phyloP scores from a whole-genome alignment of 495 filamentous ascomycete genomes.

The Aspergillus bertholletiae region DNA sequence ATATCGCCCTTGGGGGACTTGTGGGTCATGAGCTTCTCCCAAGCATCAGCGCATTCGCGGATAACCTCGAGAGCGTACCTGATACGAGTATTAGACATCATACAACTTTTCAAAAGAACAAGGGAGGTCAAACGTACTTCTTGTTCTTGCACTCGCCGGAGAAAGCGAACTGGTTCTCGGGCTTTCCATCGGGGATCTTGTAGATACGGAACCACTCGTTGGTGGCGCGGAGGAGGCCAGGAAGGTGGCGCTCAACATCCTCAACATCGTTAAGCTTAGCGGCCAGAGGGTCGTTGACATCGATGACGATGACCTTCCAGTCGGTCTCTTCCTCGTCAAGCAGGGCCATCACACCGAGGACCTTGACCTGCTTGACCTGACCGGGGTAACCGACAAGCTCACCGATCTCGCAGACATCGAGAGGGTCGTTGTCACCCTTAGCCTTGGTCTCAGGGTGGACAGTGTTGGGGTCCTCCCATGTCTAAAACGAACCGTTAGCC shows the following conservation, averaged over 20 bases:
- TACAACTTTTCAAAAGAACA: conserved; percentile 20
- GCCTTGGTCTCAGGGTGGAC: conserved; percentile 99
- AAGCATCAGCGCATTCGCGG: conserved; percentile 92
- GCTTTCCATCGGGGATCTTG: conserved; percentile 99
- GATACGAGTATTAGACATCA: neutral
- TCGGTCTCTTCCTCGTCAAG: conserved; percentile 99
- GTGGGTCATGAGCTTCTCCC: conserved; percentile 92
- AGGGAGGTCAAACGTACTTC: conserved; percentile 53
- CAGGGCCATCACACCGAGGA: conserved; percentile 98
- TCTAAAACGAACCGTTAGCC: conserved; percentile 49
- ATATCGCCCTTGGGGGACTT: conserved; percentile 74
- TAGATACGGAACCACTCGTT: conserved; percentile 99
- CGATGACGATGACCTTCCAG: conserved; percentile 99
- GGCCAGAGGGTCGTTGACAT: conserved; percentile 95
- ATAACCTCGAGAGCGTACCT: conserved; percentile 92
- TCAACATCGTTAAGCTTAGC: conserved; percentile 97
- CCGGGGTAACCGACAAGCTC: conserved; percentile 93
- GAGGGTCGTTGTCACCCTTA: conserved; percentile 98
- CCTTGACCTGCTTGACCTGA: conserved; percentile 99
- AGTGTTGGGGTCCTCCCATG: conserved; percentile 97
- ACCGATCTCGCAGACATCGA: conserved; percentile 99
- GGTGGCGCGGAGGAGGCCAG: conserved; percentile 91
- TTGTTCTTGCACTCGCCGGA: conserved; percentile 99
- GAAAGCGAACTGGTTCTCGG: conserved; percentile 99
- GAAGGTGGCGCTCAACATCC: conserved; percentile 98